Evolutionary conservation across 2,329 filamentous ascomycete species (phyloP), one percentile per base, ranked within the genome.

Genomic region (Pestalotiopsis sp.): DNA sequence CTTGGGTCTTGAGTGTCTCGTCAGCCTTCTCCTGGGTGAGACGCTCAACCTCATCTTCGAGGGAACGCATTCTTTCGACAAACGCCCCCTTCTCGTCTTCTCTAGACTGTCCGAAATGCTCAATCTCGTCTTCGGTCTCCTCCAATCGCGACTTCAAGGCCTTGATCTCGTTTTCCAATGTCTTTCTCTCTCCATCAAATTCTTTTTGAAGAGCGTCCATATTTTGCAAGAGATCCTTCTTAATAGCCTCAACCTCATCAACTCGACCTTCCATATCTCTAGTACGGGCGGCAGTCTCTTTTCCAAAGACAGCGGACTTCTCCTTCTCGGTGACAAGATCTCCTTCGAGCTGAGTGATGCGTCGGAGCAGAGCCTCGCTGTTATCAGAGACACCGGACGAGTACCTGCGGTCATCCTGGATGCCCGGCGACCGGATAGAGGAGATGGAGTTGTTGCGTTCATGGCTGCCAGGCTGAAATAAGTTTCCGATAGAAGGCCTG

Each of bases 141-240:
- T 98, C 96, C 0, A 96, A 83, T 65, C 91, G 92, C 66, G 90
- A 85, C 75, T 92, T 94, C 67, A 94, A 86, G 14, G 88, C 86
- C 72, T 90, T 91, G 67, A 96, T 90, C 76, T 98, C 94, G 17
- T 88, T 85, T 73, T 97, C 93, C 0, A 98, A 84, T 10, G 90
- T 92, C 74, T 92, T 93, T 52, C 96, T 89, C 78, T 98, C 95
- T 63, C 91, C 89, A 44, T 92, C 85, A 72, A 97, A 98, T 75
- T 98, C 96, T 30, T 89, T 89, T 79, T 98, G 94, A 71, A 97
- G 88, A 13, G 94, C 91, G 76, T 98, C 94, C 82, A 99, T 93
- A 75, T 99, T 99, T 71, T 93, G 91, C 80, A 99, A 89, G 10
- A 99, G 88, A 78, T 98, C 96, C 73, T 92, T 92, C 79, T 99